phyloP scores from a whole-genome alignment of 2,329 filamentous ascomycete genomes.

The Bipolaris gigantea region DNA sequence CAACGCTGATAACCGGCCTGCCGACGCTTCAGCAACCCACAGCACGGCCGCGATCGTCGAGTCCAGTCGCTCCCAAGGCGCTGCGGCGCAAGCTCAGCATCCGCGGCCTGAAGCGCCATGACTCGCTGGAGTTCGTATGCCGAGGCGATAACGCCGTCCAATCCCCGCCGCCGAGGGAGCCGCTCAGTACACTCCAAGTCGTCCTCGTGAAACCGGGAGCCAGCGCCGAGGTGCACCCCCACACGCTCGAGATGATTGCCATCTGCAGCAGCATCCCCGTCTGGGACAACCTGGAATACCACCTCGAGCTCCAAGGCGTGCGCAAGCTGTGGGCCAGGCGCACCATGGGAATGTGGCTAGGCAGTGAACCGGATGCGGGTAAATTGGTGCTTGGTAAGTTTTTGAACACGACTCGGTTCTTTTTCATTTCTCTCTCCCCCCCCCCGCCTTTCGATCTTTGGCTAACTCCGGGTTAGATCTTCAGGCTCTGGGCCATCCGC shows the following conservation, averaged over 20 bases:
- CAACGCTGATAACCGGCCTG: conserved; percentile 11
- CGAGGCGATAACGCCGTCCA: conserved; percentile 4
- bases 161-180: conserved; percentile 5
- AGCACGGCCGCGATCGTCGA: conserved; percentile 4
- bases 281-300: conserved; percentile 23
- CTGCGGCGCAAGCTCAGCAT: conserved; percentile 13
- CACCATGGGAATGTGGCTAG: conserved; percentile 24
- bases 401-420: not conserved
- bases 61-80: conserved; percentile 1
- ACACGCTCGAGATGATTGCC: conserved; percentile 23
- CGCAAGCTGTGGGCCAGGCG: conserved; percentile 30
- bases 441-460: not conserved
- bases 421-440: too few relatives aligned
- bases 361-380: conserved; percentile 26
- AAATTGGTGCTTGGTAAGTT: conserved; percentile 26
- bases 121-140: conserved; percentile 12
- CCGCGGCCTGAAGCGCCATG: conserved; percentile 5
- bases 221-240: conserved; percentile 19
- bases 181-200: conserved; percentile 26
- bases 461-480: conserved; percentile 21
- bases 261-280: conserved; percentile 26
- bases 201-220: conserved; percentile 27
- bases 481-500: conserved; percentile 7
- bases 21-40: not conserved
- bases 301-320: conserved; percentile 27